A percentile compares a stretch with the other conserved stretches of the same genome.
phyloP scores from a whole-genome alignment of 2,329 filamentous ascomycete genomes.

The Epichloe sibirici region DNA sequence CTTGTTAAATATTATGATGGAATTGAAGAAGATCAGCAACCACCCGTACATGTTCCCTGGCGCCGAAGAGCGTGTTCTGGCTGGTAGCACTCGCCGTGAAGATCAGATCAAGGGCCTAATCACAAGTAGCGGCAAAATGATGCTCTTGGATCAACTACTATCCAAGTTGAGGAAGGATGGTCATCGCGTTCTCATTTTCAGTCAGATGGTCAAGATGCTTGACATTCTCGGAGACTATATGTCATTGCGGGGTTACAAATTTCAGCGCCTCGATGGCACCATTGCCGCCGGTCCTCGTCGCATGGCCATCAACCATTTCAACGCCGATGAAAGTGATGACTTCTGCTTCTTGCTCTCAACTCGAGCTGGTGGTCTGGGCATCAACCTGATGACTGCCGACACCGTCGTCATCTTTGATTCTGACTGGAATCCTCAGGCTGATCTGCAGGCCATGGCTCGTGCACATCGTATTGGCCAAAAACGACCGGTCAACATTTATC shows the following conservation, averaged over 20 bases:
- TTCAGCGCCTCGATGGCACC: slow-evolving; percentile 89
- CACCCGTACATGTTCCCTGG: slow-evolving; percentile 97
- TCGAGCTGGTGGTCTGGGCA: slow-evolving; percentile 90
- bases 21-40: slow-evolving; percentile 97
- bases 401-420: slow-evolving; percentile 97
- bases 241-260: slow-evolving; percentile 83
- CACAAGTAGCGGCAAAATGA: slow-evolving; percentile 98
- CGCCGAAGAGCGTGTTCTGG: slow-evolving; percentile 79
- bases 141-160: slow-evolving; percentile 90
- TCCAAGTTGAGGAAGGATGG: slow-evolving; percentile 87
- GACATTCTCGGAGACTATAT: slow-evolving; percentile 94
- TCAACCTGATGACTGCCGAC: slow-evolving; percentile 97
- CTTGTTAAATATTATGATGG: slow-evolving; percentile 97
- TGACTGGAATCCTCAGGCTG: slow-evolving; percentile 97
- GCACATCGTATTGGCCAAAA: slow-evolving; percentile 97
- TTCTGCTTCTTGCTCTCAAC: slow-evolving; percentile 96
- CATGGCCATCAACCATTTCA: slow-evolving; percentile 96
- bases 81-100: slow-evolving; percentile 68
- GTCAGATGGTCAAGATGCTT: slow-evolving; percentile 98
- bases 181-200: slow-evolving; percentile 95
- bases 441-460: slow-evolving; percentile 95
- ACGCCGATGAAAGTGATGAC: slow-evolving; percentile 88
- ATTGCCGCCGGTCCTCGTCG: slow-evolving; percentile 80
- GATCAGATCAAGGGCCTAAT: slow-evolving; percentile 88
- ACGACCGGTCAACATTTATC: slow-evolving; percentile 89